A percentile compares a stretch with the other conserved stretches of the same genome.
Conservation (phyloP, 441 rosid species). For the Arabidopsis hybrid region DNA sequence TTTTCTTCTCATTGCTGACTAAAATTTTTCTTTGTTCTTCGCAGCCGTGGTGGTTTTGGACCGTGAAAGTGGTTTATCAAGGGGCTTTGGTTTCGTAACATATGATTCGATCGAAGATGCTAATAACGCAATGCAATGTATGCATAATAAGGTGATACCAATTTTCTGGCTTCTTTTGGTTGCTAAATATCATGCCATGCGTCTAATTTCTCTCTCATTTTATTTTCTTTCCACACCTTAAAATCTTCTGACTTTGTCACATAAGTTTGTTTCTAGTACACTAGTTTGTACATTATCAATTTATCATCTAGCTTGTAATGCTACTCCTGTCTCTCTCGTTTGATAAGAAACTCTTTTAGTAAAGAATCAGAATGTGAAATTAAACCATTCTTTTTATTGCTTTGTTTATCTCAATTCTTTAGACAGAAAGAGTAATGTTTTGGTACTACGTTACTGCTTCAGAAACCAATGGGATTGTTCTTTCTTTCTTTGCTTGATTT, state of each 20-base stretch:
- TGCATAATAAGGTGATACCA: slow-evolving; percentile 56
- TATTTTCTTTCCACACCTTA: slow-evolving; percentile 22
- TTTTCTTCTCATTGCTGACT: slow-evolving; percentile 25
- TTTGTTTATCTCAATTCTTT: slow-evolving; percentile 13
- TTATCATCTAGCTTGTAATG: slow-evolving; percentile 9
- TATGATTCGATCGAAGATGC: slow-evolving; percentile 67
- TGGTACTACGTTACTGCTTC: slow-evolving; percentile 32
- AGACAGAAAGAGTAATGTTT: not conserved
- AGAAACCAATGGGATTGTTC: slow-evolving; percentile 49
- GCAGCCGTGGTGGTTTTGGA: slow-evolving; percentile 57
- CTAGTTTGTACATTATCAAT: not conserved
- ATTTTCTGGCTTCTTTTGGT: slow-evolving; percentile 19
- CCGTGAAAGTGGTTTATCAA: slow-evolving; percentile 79
- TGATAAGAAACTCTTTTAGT: slow-evolving; percentile 13
- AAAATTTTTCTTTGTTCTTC: slow-evolving; percentile 6
- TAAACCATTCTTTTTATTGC: not conserved
- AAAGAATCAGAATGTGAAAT: slow-evolving; percentile 6
- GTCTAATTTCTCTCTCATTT: not conserved
- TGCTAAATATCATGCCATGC: slow-evolving; percentile 21
- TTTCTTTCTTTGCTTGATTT: slow-evolving; percentile 27
- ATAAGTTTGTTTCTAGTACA: slow-evolving; percentile 20
- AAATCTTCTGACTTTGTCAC: not conserved
- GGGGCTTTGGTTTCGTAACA: slow-evolving; percentile 84
- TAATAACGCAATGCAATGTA: slow-evolving; percentile 68
- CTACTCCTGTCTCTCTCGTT: slow-evolving; percentile 12